A percentile compares a stretch with the other conserved stretches of the same genome.
Conservation (phyloP, 495 filamentous ascomycete species). For the Xylaria nigripes region DNA sequence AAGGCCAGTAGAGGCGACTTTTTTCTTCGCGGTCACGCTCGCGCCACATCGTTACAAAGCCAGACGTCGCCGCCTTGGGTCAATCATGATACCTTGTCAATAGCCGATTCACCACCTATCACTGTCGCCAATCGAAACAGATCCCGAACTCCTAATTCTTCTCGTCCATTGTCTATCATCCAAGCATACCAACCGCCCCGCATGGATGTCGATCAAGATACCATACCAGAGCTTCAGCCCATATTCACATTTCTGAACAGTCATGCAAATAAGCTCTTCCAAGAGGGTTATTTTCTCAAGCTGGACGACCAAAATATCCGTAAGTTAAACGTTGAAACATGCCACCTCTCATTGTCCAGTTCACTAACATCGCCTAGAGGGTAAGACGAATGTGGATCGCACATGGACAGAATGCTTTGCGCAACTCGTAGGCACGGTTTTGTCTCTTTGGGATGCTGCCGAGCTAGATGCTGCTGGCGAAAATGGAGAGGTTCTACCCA, state of each 20-base stretch:
- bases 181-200: conserved; percentile 83
- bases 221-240: conserved; percentile 82
- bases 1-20: conserved; percentile 24
- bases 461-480: conserved; percentile 82
- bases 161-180: conserved; percentile 52
- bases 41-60: conserved; percentile 22
- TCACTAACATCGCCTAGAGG: conserved; percentile 52
- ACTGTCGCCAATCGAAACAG: conserved; percentile 15
- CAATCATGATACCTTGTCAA: conserved; percentile 29
- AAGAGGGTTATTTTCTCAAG: conserved; percentile 96
- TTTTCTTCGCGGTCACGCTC: conserved; percentile 21
- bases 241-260: conserved; percentile 93
- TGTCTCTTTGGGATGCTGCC: conserved; percentile 93
- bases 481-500: conserved; percentile 79
- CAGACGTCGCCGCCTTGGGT: conserved; percentile 25
- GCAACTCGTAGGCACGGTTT: conserved; percentile 86
- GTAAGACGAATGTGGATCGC: conserved; percentile 74
- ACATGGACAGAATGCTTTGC: conserved; percentile 97
- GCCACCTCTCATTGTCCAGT: not conserved
- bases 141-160: conserved; percentile 27
- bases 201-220: conserved; percentile 77
- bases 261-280: conserved; percentile 92
- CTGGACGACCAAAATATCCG: conserved; percentile 85
- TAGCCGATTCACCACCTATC: conserved; percentile 13
- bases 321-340: conserved; percentile 37